Base-by-base conservation (phyloP, 805 yeast genomes). In the Groenewaldozyma salmanticensis region DNA sequence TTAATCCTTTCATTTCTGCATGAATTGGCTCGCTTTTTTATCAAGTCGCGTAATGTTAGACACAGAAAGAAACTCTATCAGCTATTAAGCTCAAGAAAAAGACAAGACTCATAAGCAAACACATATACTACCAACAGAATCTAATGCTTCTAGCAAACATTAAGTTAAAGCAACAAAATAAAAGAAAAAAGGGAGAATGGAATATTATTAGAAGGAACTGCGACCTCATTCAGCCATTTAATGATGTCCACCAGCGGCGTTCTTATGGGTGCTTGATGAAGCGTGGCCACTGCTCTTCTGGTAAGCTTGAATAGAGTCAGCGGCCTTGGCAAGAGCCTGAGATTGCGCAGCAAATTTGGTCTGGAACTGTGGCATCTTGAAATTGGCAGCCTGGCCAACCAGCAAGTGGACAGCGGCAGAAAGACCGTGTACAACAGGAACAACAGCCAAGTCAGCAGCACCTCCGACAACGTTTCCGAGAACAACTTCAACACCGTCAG, bases 401-500 rank as follows among this genome's bases (percentile, higher is more conserved):
- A 53, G 45, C 20, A 44, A 43, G 27, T 38, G 18, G 16, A 58
- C 39, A 17, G 53, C 20, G 18, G 44, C 43, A n/a, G 50, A 22
- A 22, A 55, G 40, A 4, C 37, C 17, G 35, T 43, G 47, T 31
- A 53, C 32, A 6, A 53, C 49, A 31, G 60, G 59, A 15, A 53
- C 59, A 27, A 54, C 37, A 18, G 48, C 54, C 17, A 51, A 36
- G 46, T 50, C 55, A n/a, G 38, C 5, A 13, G 38, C 41, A 20
- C 50, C 50, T 21, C 41, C 43, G 13, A n/a, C 37, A 33, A 34
- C 21, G 31, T 40, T 36, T 27, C 59, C 52, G 24, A 57, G 36
- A 15, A 58, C 39, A 13, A 58, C 62, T 42, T 59, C 62, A 16
- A 57, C 59, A 21, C 64, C 62, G 27, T 51, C 49, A 35, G 62